These are phyloP conservation scores for Cyphellophora attinorum DNA, from an alignment of 2,329 filamentous ascomycete genomes.

Conservation along the genomic window DNA sequence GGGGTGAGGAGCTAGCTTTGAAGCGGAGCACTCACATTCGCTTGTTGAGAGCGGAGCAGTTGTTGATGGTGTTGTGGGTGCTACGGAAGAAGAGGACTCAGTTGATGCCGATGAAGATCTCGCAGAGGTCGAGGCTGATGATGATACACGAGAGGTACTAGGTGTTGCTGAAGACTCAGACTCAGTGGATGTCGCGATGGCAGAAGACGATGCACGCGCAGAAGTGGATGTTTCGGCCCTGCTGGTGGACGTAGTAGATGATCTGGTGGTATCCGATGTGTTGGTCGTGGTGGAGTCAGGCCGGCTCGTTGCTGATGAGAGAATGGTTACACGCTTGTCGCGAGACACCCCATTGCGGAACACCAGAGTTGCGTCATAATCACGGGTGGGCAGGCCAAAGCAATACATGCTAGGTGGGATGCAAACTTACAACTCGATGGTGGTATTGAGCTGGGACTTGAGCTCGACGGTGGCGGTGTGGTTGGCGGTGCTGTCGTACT, in stretches of 20 bases:
- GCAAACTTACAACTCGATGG: no score
- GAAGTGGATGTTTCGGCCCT: constrained; percentile 63
- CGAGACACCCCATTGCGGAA: no score
- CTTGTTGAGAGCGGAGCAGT: not conserved
- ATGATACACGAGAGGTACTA: constrained; percentile 4
- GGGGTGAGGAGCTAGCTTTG: not conserved
- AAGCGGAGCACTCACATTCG: not conserved
- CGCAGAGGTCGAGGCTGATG: constrained; percentile 1
- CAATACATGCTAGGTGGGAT: no score
- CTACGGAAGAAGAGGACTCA: not conserved
- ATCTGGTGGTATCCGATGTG: no score
- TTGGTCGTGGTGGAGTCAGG: no score
- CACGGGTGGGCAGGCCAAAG: no score
- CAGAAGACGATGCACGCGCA: constrained; percentile 74
- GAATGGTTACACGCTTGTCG: no score
- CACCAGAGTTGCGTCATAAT: no score
- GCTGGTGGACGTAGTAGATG: no score
- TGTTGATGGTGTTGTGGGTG: not conserved
- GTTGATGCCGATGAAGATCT: not conserved
- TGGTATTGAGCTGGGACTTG: constrained; percentile 6
- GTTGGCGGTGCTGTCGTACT: constrained; percentile 1
- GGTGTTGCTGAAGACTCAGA: constrained; percentile 55
- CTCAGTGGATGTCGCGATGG: constrained; percentile 25
- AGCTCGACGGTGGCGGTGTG: constrained; percentile 4
- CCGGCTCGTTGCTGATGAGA: no score